Conservation (phyloP, 2,329 filamentous ascomycete genomes). For the Xylaria sp. region DNA sequence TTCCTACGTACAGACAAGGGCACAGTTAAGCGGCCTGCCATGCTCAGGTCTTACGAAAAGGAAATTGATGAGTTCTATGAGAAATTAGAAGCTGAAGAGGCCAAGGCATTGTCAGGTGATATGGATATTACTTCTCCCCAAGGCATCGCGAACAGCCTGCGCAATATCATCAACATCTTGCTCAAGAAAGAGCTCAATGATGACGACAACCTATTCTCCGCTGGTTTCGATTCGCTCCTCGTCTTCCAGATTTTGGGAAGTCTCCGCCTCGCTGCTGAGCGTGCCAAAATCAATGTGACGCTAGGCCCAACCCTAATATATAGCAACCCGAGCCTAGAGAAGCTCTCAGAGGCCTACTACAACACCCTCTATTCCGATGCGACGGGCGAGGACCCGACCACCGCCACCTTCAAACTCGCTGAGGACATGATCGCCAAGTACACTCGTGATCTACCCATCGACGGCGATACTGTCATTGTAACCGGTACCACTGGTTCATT, state of each 20-base stretch:
- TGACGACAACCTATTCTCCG: constrained; percentile 35
- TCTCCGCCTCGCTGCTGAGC: constrained; percentile 42
- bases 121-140: constrained; percentile 29
- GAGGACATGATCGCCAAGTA: constrained; percentile 35
- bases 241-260: constrained; percentile 44
- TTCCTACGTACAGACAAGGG: constrained; percentile 39
- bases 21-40: constrained; percentile 36
- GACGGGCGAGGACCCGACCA: constrained; percentile 20
- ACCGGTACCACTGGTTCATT: constrained; percentile 56
- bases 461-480: constrained; percentile 47
- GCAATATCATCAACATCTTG: constrained; percentile 27
- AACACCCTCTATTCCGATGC: constrained; percentile 31
- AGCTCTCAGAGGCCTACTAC: constrained; percentile 43
- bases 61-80: constrained; percentile 38
- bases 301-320: constrained; percentile 47
- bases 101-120: constrained; percentile 28
- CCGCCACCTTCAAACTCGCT: constrained; percentile 31
- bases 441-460: constrained; percentile 32
- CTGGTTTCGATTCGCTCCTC: constrained; percentile 47
- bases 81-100: constrained; percentile 31
- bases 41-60: constrained; percentile 32
- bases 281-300: constrained; percentile 33
- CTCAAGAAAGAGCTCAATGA: constrained; percentile 31
- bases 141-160: constrained; percentile 27
- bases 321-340: constrained; percentile 43